Evolutionary conservation across 305 asterid genomes (phyloP), one percentile per base, ranked within the genome.

Genomic region (Ilex paraguariensis): DNA sequence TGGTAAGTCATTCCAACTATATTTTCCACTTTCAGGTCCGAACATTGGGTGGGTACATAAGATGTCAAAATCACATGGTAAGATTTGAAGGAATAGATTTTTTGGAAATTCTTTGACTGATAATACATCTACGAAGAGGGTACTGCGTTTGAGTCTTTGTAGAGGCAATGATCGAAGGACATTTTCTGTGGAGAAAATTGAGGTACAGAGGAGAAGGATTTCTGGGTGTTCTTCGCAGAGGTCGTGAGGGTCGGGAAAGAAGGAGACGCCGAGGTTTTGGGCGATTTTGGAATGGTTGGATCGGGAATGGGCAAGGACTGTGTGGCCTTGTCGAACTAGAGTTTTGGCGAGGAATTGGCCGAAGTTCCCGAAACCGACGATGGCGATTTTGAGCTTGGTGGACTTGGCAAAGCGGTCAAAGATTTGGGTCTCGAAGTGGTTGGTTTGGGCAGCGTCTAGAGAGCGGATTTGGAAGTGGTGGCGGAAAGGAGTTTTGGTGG

Each of bases 41-140:
- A 90, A 85, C 95, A 90, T 90, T 0, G 97, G 97, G 31, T 90
- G 97, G 33, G 93, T 90, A 59, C 97, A 90, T 31, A 90, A 81
- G 17, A 90, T 73, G 49, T 86, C 96, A 67, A 88, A 88, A 65
- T 86, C 88, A 32, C 44, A 3, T 5, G 96, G 95, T 13, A 90
- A 78, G n/a, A 62, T 39, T 64, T 85, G 85, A 31, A 81, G 75
- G 66, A 87, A 83, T 12, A 87, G 70, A 13, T 90, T 79, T 36
- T 83, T 90, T 5, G 97, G 97, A 13, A 90, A 90, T n/a, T 85
- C 97, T 45, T 90, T 90, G 0, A 90, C 97, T 0, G 97, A 87
- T 9, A 87, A 68, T 13, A 85, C 97, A 59, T 90, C 97, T 10
- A 87, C 94, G 40, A 90, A 90, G 15, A 90, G 76, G 0, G 97